Evolutionary conservation across 1,284 basidiomycete genomes (phyloP).

Genomic region (Moesziomyces sp.): DNA sequence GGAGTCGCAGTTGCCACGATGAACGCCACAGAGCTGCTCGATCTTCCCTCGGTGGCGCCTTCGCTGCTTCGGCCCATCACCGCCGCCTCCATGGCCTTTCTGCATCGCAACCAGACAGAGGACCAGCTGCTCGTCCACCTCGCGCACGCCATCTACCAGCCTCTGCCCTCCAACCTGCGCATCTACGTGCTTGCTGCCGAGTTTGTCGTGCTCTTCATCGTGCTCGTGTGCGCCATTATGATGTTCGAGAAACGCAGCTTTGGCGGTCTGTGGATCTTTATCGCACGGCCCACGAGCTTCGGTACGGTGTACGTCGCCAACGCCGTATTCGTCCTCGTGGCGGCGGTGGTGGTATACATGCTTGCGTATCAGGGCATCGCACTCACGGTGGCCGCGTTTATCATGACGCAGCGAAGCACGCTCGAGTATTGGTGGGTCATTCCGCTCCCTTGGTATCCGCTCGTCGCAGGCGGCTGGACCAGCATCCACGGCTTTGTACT

Average conservation of each 20-base stretch:
- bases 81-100: constrained; percentile 17
- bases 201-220: constrained; percentile 15
- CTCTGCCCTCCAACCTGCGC: neutral
- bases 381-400: neutral
- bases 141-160: constrained; percentile 9
- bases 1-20: no score
- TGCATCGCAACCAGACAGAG: constrained; percentile 19
- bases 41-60: neutral
- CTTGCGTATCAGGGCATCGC: constrained; percentile 8
- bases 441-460: constrained; percentile 30
- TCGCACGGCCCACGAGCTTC: constrained; percentile 6
- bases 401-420: neutral
- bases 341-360: constrained; percentile 15
- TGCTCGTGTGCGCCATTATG: constrained; percentile 24
- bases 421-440: constrained; percentile 31
- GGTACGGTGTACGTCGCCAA: constrained; percentile 27
- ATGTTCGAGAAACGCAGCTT: constrained; percentile 19
- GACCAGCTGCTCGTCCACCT: neutral
- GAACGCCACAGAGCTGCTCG: neutral
- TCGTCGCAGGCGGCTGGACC: constrained; percentile 12
- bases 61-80: neutral
- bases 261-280: constrained; percentile 30
- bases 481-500: constrained; percentile 25
- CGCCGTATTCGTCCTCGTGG: constrained; percentile 22
- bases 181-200: constrained; percentile 18